These are phyloP conservation scores for Talaromyces sp. DNA, from an alignment of 2,329 filamentous ascomycete species.

Conservation along the genomic window DNA sequence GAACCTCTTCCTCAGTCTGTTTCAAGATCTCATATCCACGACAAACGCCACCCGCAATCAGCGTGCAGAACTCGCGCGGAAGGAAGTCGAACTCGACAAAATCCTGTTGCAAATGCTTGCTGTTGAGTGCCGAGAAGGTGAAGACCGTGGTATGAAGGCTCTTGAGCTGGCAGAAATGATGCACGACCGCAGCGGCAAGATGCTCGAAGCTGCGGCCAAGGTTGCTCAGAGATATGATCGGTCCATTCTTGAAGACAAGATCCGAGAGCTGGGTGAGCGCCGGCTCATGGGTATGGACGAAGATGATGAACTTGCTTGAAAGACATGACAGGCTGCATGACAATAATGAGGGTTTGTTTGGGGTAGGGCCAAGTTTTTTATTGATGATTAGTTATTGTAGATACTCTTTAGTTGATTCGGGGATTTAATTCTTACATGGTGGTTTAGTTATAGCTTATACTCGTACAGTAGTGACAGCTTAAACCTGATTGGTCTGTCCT, in stretches of 20 bases:
- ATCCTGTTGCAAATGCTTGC: conserved; percentile 82
- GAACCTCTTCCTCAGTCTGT: conserved; percentile 65
- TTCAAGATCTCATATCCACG: conserved; percentile 67
- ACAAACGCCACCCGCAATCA: conserved; percentile 62
- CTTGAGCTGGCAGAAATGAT: conserved; percentile 85
- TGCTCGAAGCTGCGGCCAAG: conserved; percentile 87
- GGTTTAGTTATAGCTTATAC: neutral
- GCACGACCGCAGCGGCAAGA: conserved; percentile 76
- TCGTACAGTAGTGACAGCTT: neutral
- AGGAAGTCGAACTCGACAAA: conserved; percentile 86
- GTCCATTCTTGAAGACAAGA: conserved; percentile 80
- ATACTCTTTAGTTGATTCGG: neutral
- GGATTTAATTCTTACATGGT: neutral
- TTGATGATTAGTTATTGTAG: neutral
- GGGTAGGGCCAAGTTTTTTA: neutral
- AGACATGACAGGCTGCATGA: neutral
- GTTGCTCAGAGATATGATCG: conserved; percentile 81
- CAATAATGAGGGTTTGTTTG: neutral
- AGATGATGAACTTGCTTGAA: conserved; percentile 42
- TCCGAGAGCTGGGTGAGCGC: conserved; percentile 74
- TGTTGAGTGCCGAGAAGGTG: conserved; percentile 83
- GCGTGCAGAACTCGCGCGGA: conserved; percentile 60
- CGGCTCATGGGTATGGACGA: conserved; percentile 58
- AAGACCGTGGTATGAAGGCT: conserved; percentile 91
- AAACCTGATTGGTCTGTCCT: neutral